Evolutionary conservation across 441 rosid species (phyloP).

Genomic region (Sinapis alba): DNA sequence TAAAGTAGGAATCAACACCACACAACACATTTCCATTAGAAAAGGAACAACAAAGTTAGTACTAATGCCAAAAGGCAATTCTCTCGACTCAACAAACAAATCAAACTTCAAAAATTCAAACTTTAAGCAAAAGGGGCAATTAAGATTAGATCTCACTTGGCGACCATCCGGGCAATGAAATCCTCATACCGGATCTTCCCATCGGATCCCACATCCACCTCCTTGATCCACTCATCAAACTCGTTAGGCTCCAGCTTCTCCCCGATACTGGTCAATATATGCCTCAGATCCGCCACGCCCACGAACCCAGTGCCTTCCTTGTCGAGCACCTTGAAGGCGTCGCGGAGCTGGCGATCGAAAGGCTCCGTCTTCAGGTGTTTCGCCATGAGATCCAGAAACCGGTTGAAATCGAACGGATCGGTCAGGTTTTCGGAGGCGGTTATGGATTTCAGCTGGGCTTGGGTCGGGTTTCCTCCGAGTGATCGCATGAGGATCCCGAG

Average conservation of each 20-base stretch:
- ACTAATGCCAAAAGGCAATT: conserved; percentile 18
- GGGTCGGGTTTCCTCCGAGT: conserved; percentile 95
- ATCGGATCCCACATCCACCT: conserved; percentile 85
- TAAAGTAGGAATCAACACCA: conserved; percentile 28
- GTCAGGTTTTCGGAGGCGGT: conserved; percentile 69
- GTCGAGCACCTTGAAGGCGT: conserved; percentile 93
- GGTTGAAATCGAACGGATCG: conserved; percentile 75
- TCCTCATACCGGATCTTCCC: conserved; percentile 92
- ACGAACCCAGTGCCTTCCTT: conserved; percentile 90
- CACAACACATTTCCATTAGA: conserved; percentile 2
- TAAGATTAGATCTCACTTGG: conserved; percentile 68
- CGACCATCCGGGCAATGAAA: conserved; percentile 91
- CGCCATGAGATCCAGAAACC: conserved; percentile 87
- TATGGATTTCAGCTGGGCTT: conserved; percentile 86
- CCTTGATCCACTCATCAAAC: conserved; percentile 98
- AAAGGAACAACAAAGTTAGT: conserved; percentile 33
- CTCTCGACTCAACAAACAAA: conserved; percentile 22
- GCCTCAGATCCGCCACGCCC: conserved; percentile 87
- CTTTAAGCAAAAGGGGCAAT: background rate
- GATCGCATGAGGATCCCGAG: conserved; percentile 93
- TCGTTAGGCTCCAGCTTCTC: conserved; percentile 90
- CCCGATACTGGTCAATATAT: conserved; percentile 84
- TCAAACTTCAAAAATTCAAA: background rate
- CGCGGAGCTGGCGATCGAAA: conserved; percentile 94
- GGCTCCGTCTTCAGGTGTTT: conserved; percentile 91